Percentiles rank a stretch among this genome's conserved stretches.
These are phyloP conservation scores for Ophiostoma sp. DNA, from an alignment of 2,329 filamentous ascomycete genomes.

Conservation along the genomic window DNA sequence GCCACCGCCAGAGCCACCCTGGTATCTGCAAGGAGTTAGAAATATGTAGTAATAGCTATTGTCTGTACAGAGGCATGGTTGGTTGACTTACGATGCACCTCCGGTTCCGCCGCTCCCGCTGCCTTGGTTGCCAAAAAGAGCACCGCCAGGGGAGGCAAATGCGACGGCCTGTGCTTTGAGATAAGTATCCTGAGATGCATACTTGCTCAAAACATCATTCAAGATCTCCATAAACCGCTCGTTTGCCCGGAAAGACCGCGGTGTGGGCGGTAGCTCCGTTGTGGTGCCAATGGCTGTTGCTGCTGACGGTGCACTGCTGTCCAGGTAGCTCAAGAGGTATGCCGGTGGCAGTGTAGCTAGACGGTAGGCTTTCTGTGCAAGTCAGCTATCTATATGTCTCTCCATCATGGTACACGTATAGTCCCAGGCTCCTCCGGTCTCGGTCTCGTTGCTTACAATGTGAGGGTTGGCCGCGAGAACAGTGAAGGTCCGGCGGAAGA, in stretches of 20 bases:
- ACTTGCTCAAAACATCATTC: conserved; percentile 35
- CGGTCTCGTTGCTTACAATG: conserved; percentile 41
- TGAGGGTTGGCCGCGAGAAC: conserved; percentile 48
- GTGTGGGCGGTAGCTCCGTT: conserved; percentile 55
- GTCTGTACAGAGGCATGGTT: background rate
- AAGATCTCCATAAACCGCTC: conserved; percentile 46
- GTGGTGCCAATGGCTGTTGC: conserved; percentile 56
- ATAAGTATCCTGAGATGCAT: conserved; percentile 30
- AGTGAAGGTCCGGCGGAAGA: conserved; percentile 37
- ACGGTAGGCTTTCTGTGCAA: conserved; percentile 52
- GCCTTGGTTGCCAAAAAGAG: conserved; percentile 45
- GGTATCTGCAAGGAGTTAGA: conserved; percentile 30
- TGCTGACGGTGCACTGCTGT: conserved; percentile 50
- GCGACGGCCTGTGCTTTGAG: conserved; percentile 48
- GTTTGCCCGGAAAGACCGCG: conserved; percentile 56
- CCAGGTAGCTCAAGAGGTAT: conserved; percentile 56
- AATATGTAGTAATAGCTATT: background rate
- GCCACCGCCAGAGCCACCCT: conserved; percentile 57
- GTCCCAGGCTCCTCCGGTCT: background rate
- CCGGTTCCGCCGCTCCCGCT: conserved; percentile 49
- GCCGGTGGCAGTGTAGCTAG: conserved; percentile 41
- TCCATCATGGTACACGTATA: background rate
- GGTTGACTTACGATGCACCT: conserved; percentile 28
- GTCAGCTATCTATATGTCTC: background rate
- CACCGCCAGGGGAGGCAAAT: conserved; percentile 54